Percentiles rank a stretch among this genome's conserved stretches.
Conservation (phyloP, 2,329 filamentous ascomycete species). For the Phaeosphaeria sp. region DNA sequence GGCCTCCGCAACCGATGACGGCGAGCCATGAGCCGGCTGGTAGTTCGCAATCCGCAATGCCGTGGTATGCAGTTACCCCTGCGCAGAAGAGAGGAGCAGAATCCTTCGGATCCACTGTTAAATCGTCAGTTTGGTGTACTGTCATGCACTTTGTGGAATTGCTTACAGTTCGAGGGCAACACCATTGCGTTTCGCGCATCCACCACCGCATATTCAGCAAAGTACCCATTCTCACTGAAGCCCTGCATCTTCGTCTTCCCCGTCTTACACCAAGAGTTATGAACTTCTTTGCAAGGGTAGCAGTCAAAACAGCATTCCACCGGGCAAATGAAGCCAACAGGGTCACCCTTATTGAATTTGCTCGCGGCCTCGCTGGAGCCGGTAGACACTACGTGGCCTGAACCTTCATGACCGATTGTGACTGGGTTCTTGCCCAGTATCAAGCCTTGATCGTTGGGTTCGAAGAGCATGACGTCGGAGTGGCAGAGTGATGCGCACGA, state of each 20-base stretch:
- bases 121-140: slow-evolving; percentile 3
- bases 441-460: slow-evolving; percentile 43
- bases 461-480: slow-evolving; percentile 48
- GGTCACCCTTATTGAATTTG: slow-evolving; percentile 39
- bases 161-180: slow-evolving; percentile 33
- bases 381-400: slow-evolving; percentile 32
- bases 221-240: slow-evolving; percentile 36
- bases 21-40: slow-evolving; percentile 38
- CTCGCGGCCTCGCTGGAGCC: slow-evolving; percentile 31
- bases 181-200: slow-evolving; percentile 39
- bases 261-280: slow-evolving; percentile 37
- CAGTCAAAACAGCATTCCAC: slow-evolving; percentile 44
- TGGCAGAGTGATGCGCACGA: slow-evolving; percentile 50
- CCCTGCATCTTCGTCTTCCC: slow-evolving; percentile 42
- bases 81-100: slow-evolving; percentile 41
- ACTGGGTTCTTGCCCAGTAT: slow-evolving; percentile 39
- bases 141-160: neutral
- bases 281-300: slow-evolving; percentile 34
- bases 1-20: slow-evolving; percentile 38
- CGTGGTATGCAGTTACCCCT: slow-evolving; percentile 39
- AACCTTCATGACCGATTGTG: slow-evolving; percentile 44
- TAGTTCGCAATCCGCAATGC: slow-evolving; percentile 36
- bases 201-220: slow-evolving; percentile 39
- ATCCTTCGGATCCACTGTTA: slow-evolving; percentile 31
- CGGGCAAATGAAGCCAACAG: slow-evolving; percentile 42